Evolutionary conservation across 202 grass and related monocot genomes (phyloP), one percentile per base, ranked within the genome.

Genomic region (Setaria viridis): DNA sequence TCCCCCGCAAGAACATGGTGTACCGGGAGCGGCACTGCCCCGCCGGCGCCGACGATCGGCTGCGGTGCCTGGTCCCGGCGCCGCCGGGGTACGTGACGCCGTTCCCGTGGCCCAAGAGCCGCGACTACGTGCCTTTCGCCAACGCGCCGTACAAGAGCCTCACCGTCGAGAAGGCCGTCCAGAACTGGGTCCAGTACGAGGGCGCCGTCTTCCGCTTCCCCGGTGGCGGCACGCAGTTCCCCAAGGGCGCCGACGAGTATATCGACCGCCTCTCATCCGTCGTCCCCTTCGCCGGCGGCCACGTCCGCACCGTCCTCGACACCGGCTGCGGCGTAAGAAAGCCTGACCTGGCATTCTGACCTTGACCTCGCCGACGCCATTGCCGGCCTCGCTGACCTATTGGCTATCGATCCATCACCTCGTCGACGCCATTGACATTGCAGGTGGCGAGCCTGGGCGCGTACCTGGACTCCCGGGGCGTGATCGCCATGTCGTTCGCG

Each of bases 1-100:
- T 97, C 86, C 90, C 88, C 0, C 82, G 94, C 4, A 66, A 73
- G 49, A 92, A 94, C 88, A 97, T 97, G 94, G 86, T 89, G 64
- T 97, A 97, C 41, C 89, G 94, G 1, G 94, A 97, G 86, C 90
- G 94, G 15, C 92, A 97, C 85, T 97, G 94, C 73, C 94, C 94
- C 3, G 53, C 57, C 46, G 85, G 43, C 46, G 88, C 72, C 49
- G 83, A 77, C 81, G 88, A 97, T 72, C 93, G 85, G 80, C 90
- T 92, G 41, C 89, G 83, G 55, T 97, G 94, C 85, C 90, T 97
- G 51, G 74, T 97, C 1, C 92, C 90, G 0, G 92, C 94, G 25
- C 94, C 94, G 46, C 41, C 89, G 13, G 90, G 92, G 10, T 97
- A 97, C 67, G 86, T 87, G 54, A 93, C 90, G 63, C 92, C 94